Conservation (phyloP, 2,329 filamentous ascomycete species). For the Sphaerulina populicola region DNA sequence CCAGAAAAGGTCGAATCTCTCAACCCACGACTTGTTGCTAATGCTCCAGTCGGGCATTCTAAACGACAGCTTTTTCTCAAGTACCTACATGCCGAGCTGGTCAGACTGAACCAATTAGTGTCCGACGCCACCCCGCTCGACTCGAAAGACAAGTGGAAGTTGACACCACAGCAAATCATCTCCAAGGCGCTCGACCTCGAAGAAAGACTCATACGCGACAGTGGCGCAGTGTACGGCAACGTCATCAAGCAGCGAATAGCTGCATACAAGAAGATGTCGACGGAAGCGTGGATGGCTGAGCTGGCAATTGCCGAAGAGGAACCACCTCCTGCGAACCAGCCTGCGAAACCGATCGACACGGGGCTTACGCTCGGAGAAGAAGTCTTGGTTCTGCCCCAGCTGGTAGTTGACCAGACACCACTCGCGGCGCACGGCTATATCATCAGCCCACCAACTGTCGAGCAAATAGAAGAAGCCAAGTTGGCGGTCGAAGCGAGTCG, state of each 20-base stretch:
- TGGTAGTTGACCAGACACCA: conserved; percentile 54
- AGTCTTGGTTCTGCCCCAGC: conserved; percentile 51
- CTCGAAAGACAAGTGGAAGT: conserved; percentile 45
- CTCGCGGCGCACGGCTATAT: conserved; percentile 71
- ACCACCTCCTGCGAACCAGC: conserved; percentile 24
- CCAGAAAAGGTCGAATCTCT: conserved; percentile 35
- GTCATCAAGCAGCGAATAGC: conserved; percentile 74
- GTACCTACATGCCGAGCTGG: conserved; percentile 57
- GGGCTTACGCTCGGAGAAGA: conserved; percentile 63
- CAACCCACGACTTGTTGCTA: conserved; percentile 58
- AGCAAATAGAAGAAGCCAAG: conserved; percentile 58
- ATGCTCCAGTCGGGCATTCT: conserved; percentile 37
- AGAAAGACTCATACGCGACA: conserved; percentile 60
- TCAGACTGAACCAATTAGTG: conserved; percentile 52
- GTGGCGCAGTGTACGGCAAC: conserved; percentile 67
- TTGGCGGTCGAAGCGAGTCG: conserved; percentile 57
- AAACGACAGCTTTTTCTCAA: conserved; percentile 41
- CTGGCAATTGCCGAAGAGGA: conserved; percentile 21
- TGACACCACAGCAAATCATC: conserved; percentile 60
- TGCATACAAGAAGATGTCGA: conserved; percentile 64
- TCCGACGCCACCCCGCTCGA: conserved; percentile 13
- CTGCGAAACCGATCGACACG: conserved; percentile 50
- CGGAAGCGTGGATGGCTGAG: conserved; percentile 56
- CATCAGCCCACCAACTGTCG: conserved; percentile 53
- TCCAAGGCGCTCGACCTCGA: conserved; percentile 67